Evolutionary conservation across 2,329 filamentous ascomycete genomes (phyloP).

Genomic region (Teratosphaeria gauchensis): DNA sequence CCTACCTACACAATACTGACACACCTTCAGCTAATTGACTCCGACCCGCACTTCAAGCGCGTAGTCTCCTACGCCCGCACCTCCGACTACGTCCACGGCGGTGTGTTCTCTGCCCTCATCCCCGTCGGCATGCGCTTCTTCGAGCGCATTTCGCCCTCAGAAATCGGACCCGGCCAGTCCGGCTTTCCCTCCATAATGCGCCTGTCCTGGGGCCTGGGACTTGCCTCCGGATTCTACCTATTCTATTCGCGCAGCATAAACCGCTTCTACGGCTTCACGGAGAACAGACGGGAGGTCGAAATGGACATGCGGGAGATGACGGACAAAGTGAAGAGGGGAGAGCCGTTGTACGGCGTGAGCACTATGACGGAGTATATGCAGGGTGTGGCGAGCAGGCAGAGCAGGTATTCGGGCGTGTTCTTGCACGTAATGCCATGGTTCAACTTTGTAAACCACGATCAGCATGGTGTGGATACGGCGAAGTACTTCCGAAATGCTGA

Average conservation of each 20-base stretch:
- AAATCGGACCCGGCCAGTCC: slow-evolving; percentile 58
- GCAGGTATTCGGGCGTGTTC: slow-evolving; percentile 78
- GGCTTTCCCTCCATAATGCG: slow-evolving; percentile 79
- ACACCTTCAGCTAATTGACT: slow-evolving; percentile 80
- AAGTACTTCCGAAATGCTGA: slow-evolving; percentile 98
- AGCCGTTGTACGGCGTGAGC: slow-evolving; percentile 79
- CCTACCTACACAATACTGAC: neutral
- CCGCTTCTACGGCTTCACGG: slow-evolving; percentile 89
- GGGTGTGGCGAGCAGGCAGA: slow-evolving; percentile 85
- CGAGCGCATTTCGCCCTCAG: slow-evolving; percentile 77
- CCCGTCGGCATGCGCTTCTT: slow-evolving; percentile 67
- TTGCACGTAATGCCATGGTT: slow-evolving; percentile 86
- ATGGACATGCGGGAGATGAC: slow-evolving; percentile 99
- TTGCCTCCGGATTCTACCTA: slow-evolving; percentile 70
- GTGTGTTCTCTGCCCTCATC: slow-evolving; percentile 57
- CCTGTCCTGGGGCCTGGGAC: slow-evolving; percentile 60
- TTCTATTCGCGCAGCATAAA: slow-evolving; percentile 74
- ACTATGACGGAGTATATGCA: slow-evolving; percentile 79
- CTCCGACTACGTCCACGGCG: slow-evolving; percentile 70
- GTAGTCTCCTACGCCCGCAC: slow-evolving; percentile 79
- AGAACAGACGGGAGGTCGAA: slow-evolving; percentile 84
- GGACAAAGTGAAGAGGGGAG: slow-evolving; percentile 81
- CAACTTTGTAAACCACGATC: slow-evolving; percentile 93
- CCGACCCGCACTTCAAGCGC: slow-evolving; percentile 90
- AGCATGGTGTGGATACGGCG: slow-evolving; percentile 94